Percentiles rank a stretch among this genome's conserved stretches.
Conservation (phyloP, 352 stramenopile genomes). For the Aphanomyces stellatus region DNA sequence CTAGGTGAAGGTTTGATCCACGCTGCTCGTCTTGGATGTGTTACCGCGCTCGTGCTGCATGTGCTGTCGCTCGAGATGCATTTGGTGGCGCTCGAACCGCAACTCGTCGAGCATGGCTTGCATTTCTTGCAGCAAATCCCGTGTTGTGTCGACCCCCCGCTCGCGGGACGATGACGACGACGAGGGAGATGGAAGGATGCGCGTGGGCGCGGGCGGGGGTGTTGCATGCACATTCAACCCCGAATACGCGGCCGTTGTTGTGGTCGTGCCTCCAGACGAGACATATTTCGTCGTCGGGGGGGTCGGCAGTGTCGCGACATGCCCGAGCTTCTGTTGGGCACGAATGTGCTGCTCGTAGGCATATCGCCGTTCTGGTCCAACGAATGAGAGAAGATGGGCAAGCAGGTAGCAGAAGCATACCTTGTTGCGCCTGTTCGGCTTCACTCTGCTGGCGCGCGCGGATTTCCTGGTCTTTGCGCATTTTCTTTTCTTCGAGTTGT, state of each 20-base stretch:
- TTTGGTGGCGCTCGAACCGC: constrained; percentile 5
- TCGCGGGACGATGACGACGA: background rate
- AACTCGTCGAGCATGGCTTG: constrained; percentile 7
- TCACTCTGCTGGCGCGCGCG: background rate
- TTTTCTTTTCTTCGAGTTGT: constrained; percentile 15
- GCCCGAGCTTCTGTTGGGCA: constrained; percentile 15
- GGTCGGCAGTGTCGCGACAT: background rate
- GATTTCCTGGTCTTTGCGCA: constrained; percentile 4
- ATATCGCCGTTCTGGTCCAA: background rate
- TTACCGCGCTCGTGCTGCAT: background rate
- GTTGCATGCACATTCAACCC: background rate
- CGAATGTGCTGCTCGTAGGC: background rate
- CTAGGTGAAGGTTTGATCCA: background rate
- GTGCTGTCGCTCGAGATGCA: constrained; percentile 6
- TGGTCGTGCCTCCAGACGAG: background rate
- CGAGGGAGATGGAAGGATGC: background rate
- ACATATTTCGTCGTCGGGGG: background rate
- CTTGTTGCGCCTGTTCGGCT: background rate
- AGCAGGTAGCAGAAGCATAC: background rate
- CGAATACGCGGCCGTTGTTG: background rate
- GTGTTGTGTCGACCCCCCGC: background rate
- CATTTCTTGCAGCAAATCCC: background rate
- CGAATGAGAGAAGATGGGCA: background rate
- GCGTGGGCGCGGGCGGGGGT: background rate
- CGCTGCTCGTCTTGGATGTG: background rate